phyloP scores from a whole-genome alignment of 2,329 filamentous ascomycete genomes.

The Cryoendolithus antarcticus region DNA sequence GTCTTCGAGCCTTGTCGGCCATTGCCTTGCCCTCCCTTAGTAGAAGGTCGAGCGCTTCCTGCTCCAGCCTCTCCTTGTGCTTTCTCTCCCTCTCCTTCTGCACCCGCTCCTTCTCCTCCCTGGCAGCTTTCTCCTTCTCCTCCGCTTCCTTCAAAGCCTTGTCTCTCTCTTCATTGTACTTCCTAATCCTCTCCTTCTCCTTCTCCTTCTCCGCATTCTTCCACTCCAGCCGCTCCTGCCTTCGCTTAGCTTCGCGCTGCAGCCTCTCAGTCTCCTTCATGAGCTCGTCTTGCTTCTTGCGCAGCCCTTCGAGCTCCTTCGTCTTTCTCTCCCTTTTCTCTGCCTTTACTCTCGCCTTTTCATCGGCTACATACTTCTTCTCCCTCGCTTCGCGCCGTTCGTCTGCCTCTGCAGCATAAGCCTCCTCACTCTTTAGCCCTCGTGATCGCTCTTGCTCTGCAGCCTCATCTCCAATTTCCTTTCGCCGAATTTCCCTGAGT shows the following conservation, averaged over 20 bases:
- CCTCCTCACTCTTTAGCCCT: constrained; percentile 62
- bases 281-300: constrained; percentile 35
- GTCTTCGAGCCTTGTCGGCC: constrained; percentile 39
- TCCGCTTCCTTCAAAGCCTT: constrained; percentile 29
- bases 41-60: constrained; percentile 39
- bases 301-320: constrained; percentile 37
- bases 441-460: constrained; percentile 52
- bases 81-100: neutral
- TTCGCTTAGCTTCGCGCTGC: constrained; percentile 36
- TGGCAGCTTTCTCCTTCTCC: constrained; percentile 40
- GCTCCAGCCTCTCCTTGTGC: no score
- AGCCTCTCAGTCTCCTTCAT: constrained; percentile 28
- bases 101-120: constrained; percentile 31
- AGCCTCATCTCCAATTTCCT: constrained; percentile 57
- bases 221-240: constrained; percentile 36
- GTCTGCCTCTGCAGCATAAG: constrained; percentile 57
- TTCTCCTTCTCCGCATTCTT: constrained; percentile 34
- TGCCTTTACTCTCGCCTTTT: constrained; percentile 44
- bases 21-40: constrained; percentile 43
- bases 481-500: constrained; percentile 54
- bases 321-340: constrained; percentile 50
- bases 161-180: constrained; percentile 38
- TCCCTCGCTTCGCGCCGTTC: constrained; percentile 49
- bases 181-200: constrained; percentile 43
- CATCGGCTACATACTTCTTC: constrained; percentile 47